Evolutionary conservation across 768 basidiomycete species (phyloP).

Genomic region (Melanogaster broomeanus): DNA sequence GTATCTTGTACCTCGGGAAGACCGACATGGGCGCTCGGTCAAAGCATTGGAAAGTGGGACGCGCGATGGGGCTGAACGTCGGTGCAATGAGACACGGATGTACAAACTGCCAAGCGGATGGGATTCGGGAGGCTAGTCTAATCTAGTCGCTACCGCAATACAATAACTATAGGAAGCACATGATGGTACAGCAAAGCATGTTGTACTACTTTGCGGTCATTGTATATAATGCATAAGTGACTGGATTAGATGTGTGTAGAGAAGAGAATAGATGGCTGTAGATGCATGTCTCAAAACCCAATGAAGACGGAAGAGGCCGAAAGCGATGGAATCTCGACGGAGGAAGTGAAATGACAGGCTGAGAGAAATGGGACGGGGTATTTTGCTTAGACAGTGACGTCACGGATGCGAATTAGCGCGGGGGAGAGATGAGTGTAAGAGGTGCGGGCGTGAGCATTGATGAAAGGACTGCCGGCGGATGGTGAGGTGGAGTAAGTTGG

Average conservation of each 20-base stretch:
- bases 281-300: conserved; percentile 18
- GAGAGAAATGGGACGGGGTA: background rate
- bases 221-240: conserved; percentile 39
- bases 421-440: conserved; percentile 59
- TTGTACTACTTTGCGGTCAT: conserved; percentile 24
- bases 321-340: conserved; percentile 8
- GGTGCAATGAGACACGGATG: conserved; percentile 20
- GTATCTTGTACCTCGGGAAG: conserved; percentile 22
- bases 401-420: conserved; percentile 46
- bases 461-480: conserved; percentile 47
- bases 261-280: conserved; percentile 21
- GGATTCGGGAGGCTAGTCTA: conserved; percentile 26
- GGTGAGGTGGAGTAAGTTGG: conserved; percentile 37
- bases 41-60: conserved; percentile 46
- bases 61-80: conserved; percentile 40
- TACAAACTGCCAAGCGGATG: conserved; percentile 43
- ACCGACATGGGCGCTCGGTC: conserved; percentile 44
- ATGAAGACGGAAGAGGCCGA: conserved; percentile 7
- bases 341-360: background rate
- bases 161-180: conserved; percentile 33
- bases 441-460: conserved; percentile 59
- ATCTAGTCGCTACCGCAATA: conserved; percentile 33
- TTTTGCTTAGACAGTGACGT: conserved; percentile 30
- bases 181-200: conserved; percentile 34
- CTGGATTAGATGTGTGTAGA: conserved; percentile 33